phyloP scores from a whole-genome alignment of 2,329 filamentous ascomycete genomes.

The Aspergillus neotritici region DNA sequence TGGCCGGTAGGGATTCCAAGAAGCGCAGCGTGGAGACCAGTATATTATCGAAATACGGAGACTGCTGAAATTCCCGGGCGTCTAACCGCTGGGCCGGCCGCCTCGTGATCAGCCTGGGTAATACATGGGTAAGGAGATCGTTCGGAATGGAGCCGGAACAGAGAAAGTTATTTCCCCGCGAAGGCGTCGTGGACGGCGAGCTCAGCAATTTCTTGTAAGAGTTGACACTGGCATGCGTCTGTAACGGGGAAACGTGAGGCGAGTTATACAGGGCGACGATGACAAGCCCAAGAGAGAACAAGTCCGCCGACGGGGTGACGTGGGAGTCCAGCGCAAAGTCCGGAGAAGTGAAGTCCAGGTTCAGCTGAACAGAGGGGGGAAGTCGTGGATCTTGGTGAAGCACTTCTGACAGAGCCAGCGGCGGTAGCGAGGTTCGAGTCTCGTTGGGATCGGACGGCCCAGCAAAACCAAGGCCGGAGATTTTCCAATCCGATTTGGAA shows the following conservation, averaged over 20 bases:
- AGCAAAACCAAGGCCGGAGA: conserved; percentile 87
- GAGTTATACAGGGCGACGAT: conserved; percentile 89
- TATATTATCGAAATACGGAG: conserved; percentile 94
- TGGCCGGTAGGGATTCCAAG: conserved; percentile 81
- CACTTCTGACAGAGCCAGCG: conserved; percentile 75
- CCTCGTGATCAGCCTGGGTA: conserved; percentile 81
- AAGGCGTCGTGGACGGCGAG: conserved; percentile 72
- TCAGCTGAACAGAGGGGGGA: conserved; percentile 75
- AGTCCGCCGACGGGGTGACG: conserved; percentile 75
- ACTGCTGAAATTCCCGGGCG: conserved; percentile 87
- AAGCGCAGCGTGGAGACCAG: conserved; percentile 95
- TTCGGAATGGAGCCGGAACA: conserved; percentile 72
- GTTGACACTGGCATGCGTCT: conserved; percentile 72
- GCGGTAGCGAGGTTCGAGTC: conserved; percentile 67
- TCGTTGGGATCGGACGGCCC: conserved; percentile 71
- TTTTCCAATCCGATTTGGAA: conserved; percentile 97
- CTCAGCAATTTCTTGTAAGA: conserved; percentile 81
- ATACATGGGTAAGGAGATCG: conserved; percentile 67
- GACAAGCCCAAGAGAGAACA: conserved; percentile 87
- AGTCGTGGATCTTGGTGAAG: conserved; percentile 80
- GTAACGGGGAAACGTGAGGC: conserved; percentile 82
- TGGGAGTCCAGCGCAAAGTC: conserved; percentile 92
- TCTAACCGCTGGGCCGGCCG: conserved; percentile 81
- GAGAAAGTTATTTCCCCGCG: conserved; percentile 75
- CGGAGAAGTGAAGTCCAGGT: conserved; percentile 88